These are phyloP conservation scores for Wickerhamomyces bisporus DNA, from an alignment of 805 yeast genomes.

Conservation along the genomic window DNA sequence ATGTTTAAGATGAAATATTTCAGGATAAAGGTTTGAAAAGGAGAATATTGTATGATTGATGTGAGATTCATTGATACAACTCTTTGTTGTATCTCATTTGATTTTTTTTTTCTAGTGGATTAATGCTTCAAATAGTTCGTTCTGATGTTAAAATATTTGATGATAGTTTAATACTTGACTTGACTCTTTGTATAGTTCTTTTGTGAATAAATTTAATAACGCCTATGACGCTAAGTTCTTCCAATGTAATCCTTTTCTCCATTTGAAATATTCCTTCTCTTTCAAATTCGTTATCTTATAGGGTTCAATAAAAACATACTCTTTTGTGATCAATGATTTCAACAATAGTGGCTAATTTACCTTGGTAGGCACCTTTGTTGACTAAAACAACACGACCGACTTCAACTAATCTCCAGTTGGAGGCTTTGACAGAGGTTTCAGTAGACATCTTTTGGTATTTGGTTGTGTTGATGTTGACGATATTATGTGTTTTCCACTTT, in stretches of 20 bases:
- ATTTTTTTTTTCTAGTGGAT: no score
- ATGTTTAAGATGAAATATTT: no score
- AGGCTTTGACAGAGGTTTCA: constrained; percentile 80
- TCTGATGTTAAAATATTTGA: no score
- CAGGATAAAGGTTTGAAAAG: no score
- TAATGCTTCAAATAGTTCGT: no score
- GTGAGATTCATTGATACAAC: no score
- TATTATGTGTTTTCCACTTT: constrained; percentile 1
- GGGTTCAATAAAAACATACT: constrained; percentile 52
- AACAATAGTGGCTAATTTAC: constrained; percentile 93
- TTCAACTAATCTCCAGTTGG: constrained; percentile 99
- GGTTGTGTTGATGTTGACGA: constrained; percentile 4
- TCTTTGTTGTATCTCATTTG: no score
- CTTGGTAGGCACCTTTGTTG: constrained; percentile 65
- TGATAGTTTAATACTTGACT: no score
- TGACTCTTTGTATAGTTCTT: no score
- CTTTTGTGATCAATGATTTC: constrained; percentile 99
- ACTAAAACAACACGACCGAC: constrained; percentile 97
- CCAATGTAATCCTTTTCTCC: not conserved
- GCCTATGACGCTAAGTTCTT: not conserved
- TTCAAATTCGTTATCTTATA: no score
- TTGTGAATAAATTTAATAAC: no score
- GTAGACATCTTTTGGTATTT: constrained; percentile 48
- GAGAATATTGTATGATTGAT: no score
- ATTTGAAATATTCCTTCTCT: not conserved